Evolutionary conservation across 371 early-diverging fungal genomes (phyloP).

Genomic region (Rhizopus stolonifer): DNA sequence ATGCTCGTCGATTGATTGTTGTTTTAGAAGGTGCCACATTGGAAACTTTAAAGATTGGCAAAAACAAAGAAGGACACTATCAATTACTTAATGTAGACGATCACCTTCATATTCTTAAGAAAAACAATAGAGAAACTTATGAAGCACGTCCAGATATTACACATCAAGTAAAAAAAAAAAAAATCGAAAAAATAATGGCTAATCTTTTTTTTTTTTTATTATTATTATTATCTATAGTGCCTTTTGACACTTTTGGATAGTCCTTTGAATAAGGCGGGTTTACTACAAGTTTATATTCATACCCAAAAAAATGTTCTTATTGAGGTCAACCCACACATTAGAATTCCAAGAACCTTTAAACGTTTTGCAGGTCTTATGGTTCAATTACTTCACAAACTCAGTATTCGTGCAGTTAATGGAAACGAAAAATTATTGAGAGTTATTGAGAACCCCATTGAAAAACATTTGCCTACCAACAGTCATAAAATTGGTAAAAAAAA

Average conservation of each 20-base stretch:
- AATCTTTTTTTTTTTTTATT: too few species aligned
- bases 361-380: constrained; percentile 98
- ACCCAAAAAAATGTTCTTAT: constrained; percentile 94
- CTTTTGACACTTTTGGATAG: constrained; percentile 95
- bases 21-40: constrained; percentile 88
- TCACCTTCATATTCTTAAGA: constrained; percentile 87
- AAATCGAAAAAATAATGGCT: neutral
- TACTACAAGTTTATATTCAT: constrained; percentile 93
- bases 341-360: constrained; percentile 98
- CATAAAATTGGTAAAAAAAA: constrained; percentile 75
- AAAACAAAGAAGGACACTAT: constrained; percentile 87
- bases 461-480: constrained; percentile 91
- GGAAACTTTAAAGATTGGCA: constrained; percentile 94
- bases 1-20: constrained; percentile 88
- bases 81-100: constrained; percentile 96
- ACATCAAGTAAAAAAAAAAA: constrained; percentile 72
- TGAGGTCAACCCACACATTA: constrained; percentile 95
- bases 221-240: constrained; percentile 67
- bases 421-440: constrained; percentile 93
- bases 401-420: constrained; percentile 90
- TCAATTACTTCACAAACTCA: constrained; percentile 95
- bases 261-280: constrained; percentile 97
- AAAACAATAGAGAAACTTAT: constrained; percentile 79
- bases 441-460: constrained; percentile 94
- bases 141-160: constrained; percentile 95